A percentile compares a stretch with the other conserved stretches of the same genome.
Evolutionary conservation across 1,284 basidiomycete species (phyloP).

Genomic region (Melampsora americana): DNA sequence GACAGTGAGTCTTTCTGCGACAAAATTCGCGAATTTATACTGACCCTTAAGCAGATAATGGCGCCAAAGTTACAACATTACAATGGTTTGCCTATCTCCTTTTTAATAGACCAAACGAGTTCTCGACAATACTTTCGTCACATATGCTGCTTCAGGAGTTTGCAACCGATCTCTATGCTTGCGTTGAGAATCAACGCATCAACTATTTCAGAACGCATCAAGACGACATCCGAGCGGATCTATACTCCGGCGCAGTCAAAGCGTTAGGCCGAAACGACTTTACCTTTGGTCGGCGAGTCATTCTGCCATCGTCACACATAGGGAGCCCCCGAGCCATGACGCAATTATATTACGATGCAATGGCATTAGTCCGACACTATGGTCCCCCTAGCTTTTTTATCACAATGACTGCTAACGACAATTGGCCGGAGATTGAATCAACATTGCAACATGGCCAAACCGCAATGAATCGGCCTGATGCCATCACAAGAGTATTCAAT

Average conservation of each 20-base stretch:
- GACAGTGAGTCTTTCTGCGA: too few relatives aligned
- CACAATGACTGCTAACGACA: constrained; percentile 59
- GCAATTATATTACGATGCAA: constrained; percentile 58
- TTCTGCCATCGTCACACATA: constrained; percentile 57
- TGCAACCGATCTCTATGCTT: not conserved
- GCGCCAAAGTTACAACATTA: not conserved
- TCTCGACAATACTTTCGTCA: not conserved
- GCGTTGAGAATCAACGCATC: not conserved
- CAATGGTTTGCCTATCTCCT: constrained; percentile 6
- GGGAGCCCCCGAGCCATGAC: constrained; percentile 57
- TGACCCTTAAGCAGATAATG: too few relatives aligned
- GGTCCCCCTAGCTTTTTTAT: constrained; percentile 57
- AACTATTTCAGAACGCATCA: constrained; percentile 1
- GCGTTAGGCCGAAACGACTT: constrained; percentile 47
- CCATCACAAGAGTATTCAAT: not conserved
- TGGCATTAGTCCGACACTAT: constrained; percentile 56
- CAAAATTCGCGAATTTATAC: too few relatives aligned
- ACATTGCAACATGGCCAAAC: not conserved
- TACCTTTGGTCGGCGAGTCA: constrained; percentile 54
- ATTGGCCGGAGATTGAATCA: constrained; percentile 58
- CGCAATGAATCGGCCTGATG: not conserved
- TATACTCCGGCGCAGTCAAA: not conserved
- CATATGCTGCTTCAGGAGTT: not conserved
- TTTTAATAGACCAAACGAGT: not conserved
- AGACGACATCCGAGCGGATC: not conserved